A percentile compares a stretch with the other conserved stretches of the same genome.
These are phyloP conservation scores for Physcia stellaris DNA, from an alignment of 495 filamentous ascomycete genomes.

Conservation along the genomic window DNA sequence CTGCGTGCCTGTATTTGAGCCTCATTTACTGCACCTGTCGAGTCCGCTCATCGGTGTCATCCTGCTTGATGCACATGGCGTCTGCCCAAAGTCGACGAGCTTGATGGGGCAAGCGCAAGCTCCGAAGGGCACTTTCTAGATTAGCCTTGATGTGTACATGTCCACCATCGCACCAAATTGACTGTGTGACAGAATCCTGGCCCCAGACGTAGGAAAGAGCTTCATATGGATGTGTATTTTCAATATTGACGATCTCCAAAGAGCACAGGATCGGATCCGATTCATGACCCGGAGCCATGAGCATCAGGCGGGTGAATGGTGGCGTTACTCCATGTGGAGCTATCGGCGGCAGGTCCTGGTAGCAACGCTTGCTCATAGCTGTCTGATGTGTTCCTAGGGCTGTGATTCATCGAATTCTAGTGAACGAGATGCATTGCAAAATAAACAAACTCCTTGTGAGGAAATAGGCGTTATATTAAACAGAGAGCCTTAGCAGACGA, in stretches of 20 bases:
- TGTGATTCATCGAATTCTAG: no score
- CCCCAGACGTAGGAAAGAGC: constrained; percentile 14
- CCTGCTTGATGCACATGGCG: no score
- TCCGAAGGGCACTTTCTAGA: neutral
- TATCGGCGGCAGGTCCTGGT: no score
- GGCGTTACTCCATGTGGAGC: no score
- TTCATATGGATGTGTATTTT: constrained; percentile 7
- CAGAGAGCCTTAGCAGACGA: no score
- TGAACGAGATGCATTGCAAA: no score
- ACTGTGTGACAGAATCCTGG: neutral
- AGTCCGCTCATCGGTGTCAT: constrained; percentile 8
- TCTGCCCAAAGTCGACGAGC: constrained; percentile 2
- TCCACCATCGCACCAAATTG: neutral
- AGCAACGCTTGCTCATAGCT: no score
- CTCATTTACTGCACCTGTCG: constrained; percentile 13
- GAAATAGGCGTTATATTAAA: no score
- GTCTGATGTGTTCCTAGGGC: no score
- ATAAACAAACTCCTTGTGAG: no score
- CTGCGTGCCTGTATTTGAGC: constrained; percentile 7
- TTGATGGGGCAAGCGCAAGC: neutral
- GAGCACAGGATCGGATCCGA: neutral
- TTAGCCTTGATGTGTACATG: neutral
- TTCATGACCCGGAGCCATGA: constrained; percentile 5
- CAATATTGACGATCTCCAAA: constrained; percentile 5
- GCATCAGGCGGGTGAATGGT: constrained; percentile 5